Percentiles rank a stretch among this genome's conserved stretches.
phyloP scores from a whole-genome alignment of 2,329 filamentous ascomycete genomes.

The Alternaria infectoria region DNA sequence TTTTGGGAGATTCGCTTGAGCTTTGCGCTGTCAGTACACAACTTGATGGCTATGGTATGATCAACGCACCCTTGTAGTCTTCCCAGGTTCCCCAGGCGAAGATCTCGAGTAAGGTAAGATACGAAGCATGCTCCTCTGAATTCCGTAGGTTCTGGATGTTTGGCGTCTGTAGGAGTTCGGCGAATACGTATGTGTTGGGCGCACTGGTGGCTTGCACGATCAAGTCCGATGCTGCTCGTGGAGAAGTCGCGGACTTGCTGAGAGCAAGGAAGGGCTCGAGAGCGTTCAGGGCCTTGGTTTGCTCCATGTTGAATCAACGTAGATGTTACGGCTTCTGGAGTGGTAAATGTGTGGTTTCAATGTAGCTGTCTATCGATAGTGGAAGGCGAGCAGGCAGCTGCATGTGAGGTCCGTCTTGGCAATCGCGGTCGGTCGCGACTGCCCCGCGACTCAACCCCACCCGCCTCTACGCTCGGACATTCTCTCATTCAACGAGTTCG shows the following conservation, averaged over 20 bases:
- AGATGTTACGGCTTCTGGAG: not conserved
- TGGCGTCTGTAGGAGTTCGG: constrained; percentile 83
- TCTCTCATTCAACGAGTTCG: not conserved
- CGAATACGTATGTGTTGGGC: constrained; percentile 89
- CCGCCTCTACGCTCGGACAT: not conserved
- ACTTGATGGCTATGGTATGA: not conserved
- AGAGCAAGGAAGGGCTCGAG: constrained; percentile 87
- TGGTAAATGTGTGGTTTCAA: not conserved
- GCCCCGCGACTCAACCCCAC: constrained; percentile 23
- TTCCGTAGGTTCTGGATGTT: constrained; percentile 75
- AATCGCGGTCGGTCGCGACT: constrained; percentile 24
- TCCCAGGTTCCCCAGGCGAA: constrained; percentile 93
- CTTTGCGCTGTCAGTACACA: constrained; percentile 14
- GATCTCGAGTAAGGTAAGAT: constrained; percentile 78
- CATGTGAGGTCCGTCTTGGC: constrained; percentile 19
- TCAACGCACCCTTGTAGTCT: constrained; percentile 68
- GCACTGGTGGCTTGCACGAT: constrained; percentile 88
- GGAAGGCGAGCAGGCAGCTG: constrained; percentile 19
- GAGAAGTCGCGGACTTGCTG: constrained; percentile 82
- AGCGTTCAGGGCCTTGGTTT: constrained; percentile 66
- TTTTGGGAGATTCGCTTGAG: constrained; percentile 66
- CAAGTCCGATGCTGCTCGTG: constrained; percentile 83
- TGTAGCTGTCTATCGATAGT: not conserved
- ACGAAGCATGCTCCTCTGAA: constrained; percentile 66
- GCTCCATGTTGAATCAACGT: constrained; percentile 68